Conservation (phyloP, 345 rosid genomes). For the Eucalyptus brandiana region DNA sequence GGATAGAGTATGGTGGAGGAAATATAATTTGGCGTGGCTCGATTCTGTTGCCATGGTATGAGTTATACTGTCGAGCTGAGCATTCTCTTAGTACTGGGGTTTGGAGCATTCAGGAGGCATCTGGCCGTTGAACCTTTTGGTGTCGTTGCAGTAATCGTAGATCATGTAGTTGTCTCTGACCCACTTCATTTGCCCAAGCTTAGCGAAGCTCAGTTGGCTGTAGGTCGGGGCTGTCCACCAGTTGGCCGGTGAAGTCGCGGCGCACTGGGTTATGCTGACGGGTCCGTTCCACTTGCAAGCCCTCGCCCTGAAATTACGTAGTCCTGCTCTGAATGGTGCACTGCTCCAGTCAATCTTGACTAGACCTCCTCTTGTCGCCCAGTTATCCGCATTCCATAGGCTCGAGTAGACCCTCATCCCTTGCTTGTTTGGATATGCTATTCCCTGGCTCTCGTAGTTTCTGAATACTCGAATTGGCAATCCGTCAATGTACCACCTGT, state of each 20-base stretch:
- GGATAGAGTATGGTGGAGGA: neutral
- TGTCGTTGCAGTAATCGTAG: slow-evolving; percentile 60
- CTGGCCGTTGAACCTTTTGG: slow-evolving; percentile 41
- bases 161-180: slow-evolving; percentile 43
- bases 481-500: slow-evolving; percentile 17
- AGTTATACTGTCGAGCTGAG: neutral
- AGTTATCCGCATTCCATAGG: slow-evolving; percentile 68
- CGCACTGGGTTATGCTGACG: slow-evolving; percentile 31
- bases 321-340: slow-evolving; percentile 45
- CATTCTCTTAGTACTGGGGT: slow-evolving; percentile 32
- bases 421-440: slow-evolving; percentile 65
- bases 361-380: slow-evolving; percentile 76
- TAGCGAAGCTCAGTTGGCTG: slow-evolving; percentile 27
- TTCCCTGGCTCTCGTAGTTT: slow-evolving; percentile 12
- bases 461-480: slow-evolving; percentile 20
- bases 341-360: slow-evolving; percentile 47
- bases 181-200: slow-evolving; percentile 33
- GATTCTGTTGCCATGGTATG: neutral
- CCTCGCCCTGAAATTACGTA: slow-evolving; percentile 32
- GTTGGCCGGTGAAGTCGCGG: slow-evolving; percentile 12
- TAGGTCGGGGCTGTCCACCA: slow-evolving; percentile 53
- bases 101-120: slow-evolving; percentile 59
- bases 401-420: slow-evolving; percentile 58
- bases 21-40: neutral
- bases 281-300: slow-evolving; percentile 62